phyloP scores from a whole-genome alignment of 2,329 filamentous ascomycete genomes.

The Cladosporium colombiae region DNA sequence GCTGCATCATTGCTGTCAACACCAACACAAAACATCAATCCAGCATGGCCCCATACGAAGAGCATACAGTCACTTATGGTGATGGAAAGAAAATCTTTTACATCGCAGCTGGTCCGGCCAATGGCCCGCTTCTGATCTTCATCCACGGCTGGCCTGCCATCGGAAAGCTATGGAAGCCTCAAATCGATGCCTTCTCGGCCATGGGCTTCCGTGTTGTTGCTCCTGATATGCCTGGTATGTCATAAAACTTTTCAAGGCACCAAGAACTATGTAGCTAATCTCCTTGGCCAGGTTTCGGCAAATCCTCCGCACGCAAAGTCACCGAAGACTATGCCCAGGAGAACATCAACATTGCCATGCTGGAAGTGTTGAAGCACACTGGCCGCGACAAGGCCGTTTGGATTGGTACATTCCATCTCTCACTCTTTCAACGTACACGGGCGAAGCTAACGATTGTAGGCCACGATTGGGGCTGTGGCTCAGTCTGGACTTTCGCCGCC shows the following conservation, averaged over 20 bases:
- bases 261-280: neutral
- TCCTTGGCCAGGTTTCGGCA: constrained; percentile 35
- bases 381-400: constrained; percentile 47
- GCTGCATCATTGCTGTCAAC: neutral
- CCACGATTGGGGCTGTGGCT: constrained; percentile 48
- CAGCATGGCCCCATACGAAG: constrained; percentile 26
- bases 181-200: constrained; percentile 36
- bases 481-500: constrained; percentile 36
- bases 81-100: constrained; percentile 32
- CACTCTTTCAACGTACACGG: neutral
- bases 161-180: constrained; percentile 39
- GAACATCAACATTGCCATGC: constrained; percentile 33
- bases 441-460: constrained; percentile 17
- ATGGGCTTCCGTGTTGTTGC: constrained; percentile 33
- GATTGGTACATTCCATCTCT: constrained; percentile 35
- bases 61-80: constrained; percentile 27
- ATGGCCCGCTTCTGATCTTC: constrained; percentile 34
- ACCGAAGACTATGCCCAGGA: constrained; percentile 37
- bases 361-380: constrained; percentile 44
- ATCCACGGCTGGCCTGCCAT: constrained; percentile 40
- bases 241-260: neutral
- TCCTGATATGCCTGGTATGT: constrained; percentile 36
- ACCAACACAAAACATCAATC: neutral
- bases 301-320: constrained; percentile 33
- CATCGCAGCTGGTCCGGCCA: constrained; percentile 30